Percentiles rank a stretch among this genome's conserved stretches.
phyloP scores from a whole-genome alignment of 1,284 basidiomycete genomes.

The Microbotryum violaceum region DNA sequence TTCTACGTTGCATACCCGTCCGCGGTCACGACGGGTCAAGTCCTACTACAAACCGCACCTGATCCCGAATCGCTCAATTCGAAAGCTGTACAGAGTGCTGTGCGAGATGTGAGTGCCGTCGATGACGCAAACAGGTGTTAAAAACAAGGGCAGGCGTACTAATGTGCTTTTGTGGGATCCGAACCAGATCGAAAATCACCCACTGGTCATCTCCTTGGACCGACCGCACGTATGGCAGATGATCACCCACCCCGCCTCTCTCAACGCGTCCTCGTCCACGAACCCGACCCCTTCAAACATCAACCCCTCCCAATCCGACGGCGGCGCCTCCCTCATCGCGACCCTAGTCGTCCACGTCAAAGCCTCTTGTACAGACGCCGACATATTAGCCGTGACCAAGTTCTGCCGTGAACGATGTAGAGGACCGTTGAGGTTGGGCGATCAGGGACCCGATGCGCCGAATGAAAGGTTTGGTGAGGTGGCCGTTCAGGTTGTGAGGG shows the following conservation, averaged over 20 bases:
- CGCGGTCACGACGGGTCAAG: constrained; percentile 66
- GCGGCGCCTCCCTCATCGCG: constrained; percentile 49
- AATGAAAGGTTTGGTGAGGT: constrained; percentile 17
- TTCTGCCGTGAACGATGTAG: constrained; percentile 57
- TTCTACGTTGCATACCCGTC: constrained; percentile 73
- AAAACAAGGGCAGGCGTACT: constrained; percentile 32
- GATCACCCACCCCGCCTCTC: constrained; percentile 46
- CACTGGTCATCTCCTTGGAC: constrained; percentile 65
- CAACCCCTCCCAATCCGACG: neutral
- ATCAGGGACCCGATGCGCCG: neutral
- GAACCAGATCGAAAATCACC: constrained; percentile 63
- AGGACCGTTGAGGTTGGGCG: constrained; percentile 27
- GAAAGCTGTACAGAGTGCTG: neutral
- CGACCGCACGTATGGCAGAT: constrained; percentile 81
- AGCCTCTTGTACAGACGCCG: constrained; percentile 59
- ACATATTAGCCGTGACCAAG: constrained; percentile 60
- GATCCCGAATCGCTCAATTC: neutral
- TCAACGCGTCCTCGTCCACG: constrained; percentile 8
- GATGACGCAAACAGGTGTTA: neutral
- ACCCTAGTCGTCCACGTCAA: constrained; percentile 71
- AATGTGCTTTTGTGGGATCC: constrained; percentile 26
- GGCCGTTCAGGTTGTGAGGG: constrained; percentile 22
- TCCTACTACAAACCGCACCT: constrained; percentile 80
- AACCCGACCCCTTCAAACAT: neutral
- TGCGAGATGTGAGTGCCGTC: constrained; percentile 9